Base-by-base conservation (phyloP, 1,284 basidiomycete genomes). In the Heterobasidion occidentale region DNA sequence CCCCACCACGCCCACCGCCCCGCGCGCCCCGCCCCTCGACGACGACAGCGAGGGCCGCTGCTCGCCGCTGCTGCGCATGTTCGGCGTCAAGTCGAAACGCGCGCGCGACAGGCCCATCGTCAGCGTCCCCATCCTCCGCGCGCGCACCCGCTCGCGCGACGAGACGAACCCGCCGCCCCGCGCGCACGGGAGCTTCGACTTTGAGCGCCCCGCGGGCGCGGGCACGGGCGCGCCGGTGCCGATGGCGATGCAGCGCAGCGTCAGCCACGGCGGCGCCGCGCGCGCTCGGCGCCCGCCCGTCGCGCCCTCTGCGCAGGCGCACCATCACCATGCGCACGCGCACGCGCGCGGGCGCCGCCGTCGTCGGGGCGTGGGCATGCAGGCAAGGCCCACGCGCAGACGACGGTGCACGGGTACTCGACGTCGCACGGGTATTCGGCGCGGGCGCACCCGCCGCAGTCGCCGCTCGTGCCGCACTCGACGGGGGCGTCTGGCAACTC, bases 101-200 rank as follows among this genome's bases (percentile, higher is more conserved):
- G 42, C 34, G 64, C 54, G 50, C 53, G 67, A 61, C 48, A 63
- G 55, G 48, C n/a, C 59, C 61, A 19, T 60, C 63, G 71, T 71
- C 6, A 68, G 67, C 20, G 69, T 69, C 33, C 70, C 70, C 2
- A 59, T 65, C 17, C 53, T 60, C 20, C 60, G 58, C 36, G 59
- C 56, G 35, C 57, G 61, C 33, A 61, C 60, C 19, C 51, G 52
- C 14, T 62, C 61, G 45, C 55, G 58, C 19, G 61, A 62, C 11
- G 57, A 14, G 12, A 8, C 42, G 12, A 17, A 45, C 17, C 5
- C 17, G 12, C 42, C 12, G 9, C 56, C 55, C 17, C 53, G 59
- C 69, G 75, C 61, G 62, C 81, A 86, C 61, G 84, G 84, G 7
- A 86, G 81, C 63, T 89, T 88, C 65, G 86, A 90, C 63, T 88